Conservation (phyloP, 768 basidiomycete genomes). For the Russula lepida region DNA sequence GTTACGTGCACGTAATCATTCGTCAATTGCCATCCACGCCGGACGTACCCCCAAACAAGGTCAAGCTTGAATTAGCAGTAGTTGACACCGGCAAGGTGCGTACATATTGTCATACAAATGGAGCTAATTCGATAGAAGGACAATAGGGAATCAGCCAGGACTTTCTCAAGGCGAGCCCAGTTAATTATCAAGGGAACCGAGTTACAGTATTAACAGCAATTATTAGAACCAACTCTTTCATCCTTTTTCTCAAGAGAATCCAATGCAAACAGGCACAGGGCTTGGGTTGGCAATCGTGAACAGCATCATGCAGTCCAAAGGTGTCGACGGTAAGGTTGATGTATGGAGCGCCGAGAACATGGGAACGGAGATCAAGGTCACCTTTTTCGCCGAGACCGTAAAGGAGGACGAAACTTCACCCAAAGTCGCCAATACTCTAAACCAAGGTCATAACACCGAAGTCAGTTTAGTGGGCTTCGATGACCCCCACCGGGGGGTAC, state of each 20-base stretch:
- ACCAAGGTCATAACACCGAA: constrained; percentile 25
- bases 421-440: constrained; percentile 24
- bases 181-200: neutral
- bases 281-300: constrained; percentile 93
- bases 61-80: constrained; percentile 77
- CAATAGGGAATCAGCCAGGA: constrained; percentile 80
- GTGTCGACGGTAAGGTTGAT: constrained; percentile 85
- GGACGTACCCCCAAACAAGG: constrained; percentile 45
- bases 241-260: constrained; percentile 95
- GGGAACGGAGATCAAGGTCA: constrained; percentile 87
- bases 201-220: neutral
- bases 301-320: constrained; percentile 80
- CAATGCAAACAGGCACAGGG: constrained; percentile 86
- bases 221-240: constrained; percentile 89
- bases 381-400: constrained; percentile 61
- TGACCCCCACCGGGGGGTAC: constrained; percentile 50
- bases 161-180: constrained; percentile 66
- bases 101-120: neutral
- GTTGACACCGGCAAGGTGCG: constrained; percentile 82
- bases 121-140: neutral
- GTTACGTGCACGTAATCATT: constrained; percentile 79
- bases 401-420: constrained; percentile 31
- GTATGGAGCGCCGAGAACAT: constrained; percentile 86
- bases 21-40: constrained; percentile 58
- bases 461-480: constrained; percentile 72